Evolutionary conservation across 805 yeast genomes (phyloP), one percentile per base, ranked within the genome.

Genomic region (Phaffomyces antillensis): DNA sequence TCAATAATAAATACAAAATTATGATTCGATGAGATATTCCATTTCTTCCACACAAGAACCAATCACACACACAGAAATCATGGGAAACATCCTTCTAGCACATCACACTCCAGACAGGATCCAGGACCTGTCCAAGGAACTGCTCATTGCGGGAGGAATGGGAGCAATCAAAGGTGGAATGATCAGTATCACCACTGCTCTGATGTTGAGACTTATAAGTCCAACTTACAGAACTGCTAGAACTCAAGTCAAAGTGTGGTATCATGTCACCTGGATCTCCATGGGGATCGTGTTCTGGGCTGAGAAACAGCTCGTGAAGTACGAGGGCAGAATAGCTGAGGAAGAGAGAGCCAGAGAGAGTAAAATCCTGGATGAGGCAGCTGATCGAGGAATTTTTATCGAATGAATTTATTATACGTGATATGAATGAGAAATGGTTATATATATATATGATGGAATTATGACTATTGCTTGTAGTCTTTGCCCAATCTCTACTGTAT

Each of bases 91-190:
- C 12, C 61, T 56, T 44, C 71, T 70, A 11, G 48, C 63, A 32
- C 73, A 68, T 42, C 70, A 68, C 45, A 66, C 65, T 37, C 67
- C 68, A 9, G 57, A 51, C 11, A 59, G 64, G 9, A 59, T 68
- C 12, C 56, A 63, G 39, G 62, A 65, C 50, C 54, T 69, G 20
- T 56, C 65, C 15, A 56, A 56, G 30, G 72, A 67, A 62, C 59
- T 70, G 7, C 53, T 65, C 4, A 52, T 59, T 13, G 70, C 75
- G 1, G 63, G 68, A 5, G 58, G 60, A 9, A 54, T 68, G 17
- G 76, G 76, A 32, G 74, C 71, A 1, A 51, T 62, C 1, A 70
- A 69, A 48, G 76, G 76, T 24, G 67, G 66, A 0, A 44, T 65
- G 11, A 53, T 70, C 32, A 68, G 75, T 38, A 31, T 65, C 9